Conservation (phyloP, 2,329 filamentous ascomycete genomes). For the Aureobasidium namibiae region DNA sequence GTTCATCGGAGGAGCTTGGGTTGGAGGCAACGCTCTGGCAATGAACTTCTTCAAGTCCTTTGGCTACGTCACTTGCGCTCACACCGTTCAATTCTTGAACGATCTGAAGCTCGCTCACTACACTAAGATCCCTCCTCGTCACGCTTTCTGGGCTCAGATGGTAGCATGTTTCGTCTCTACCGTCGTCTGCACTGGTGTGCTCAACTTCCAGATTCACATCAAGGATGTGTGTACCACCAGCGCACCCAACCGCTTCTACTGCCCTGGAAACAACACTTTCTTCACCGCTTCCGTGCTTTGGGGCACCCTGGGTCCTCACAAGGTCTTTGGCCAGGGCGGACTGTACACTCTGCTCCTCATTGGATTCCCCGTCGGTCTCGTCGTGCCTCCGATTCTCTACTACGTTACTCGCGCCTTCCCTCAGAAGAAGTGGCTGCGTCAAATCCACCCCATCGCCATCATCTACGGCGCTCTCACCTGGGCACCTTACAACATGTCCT, state of each 20-base stretch:
- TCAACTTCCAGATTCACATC: slow-evolving; percentile 11
- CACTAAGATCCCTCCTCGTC: slow-evolving; percentile 1
- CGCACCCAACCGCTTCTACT: slow-evolving; percentile 4
- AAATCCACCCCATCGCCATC: neutral
- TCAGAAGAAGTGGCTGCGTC: slow-evolving; percentile 2
- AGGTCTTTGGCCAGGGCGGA: slow-evolving; percentile 2
- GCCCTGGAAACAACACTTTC: slow-evolving; percentile 8
- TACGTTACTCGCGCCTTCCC: neutral
- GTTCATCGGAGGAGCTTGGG: slow-evolving; percentile 5
- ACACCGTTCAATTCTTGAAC: slow-evolving; percentile 2
- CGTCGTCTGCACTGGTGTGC: neutral
- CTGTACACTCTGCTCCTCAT: neutral
- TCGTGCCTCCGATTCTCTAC: neutral
- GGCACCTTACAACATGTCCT: slow-evolving; percentile 5
- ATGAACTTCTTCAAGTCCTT: slow-evolving; percentile 10
- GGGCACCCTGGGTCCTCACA: slow-evolving; percentile 4
- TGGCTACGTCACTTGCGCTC: slow-evolving; percentile 3
- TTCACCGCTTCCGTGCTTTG: slow-evolving; percentile 7
- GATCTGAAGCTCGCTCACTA: slow-evolving; percentile 7
- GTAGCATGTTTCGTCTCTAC: neutral
- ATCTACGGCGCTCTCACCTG: slow-evolving; percentile 4
- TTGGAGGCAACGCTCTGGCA: neutral
- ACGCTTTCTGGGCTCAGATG: slow-evolving; percentile 1
- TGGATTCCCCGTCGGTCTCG: neutral
- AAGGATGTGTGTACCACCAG: slow-evolving; percentile 2